phyloP scores from a whole-genome alignment of 1,284 basidiomycete species.

The Leccinum insolens region DNA sequence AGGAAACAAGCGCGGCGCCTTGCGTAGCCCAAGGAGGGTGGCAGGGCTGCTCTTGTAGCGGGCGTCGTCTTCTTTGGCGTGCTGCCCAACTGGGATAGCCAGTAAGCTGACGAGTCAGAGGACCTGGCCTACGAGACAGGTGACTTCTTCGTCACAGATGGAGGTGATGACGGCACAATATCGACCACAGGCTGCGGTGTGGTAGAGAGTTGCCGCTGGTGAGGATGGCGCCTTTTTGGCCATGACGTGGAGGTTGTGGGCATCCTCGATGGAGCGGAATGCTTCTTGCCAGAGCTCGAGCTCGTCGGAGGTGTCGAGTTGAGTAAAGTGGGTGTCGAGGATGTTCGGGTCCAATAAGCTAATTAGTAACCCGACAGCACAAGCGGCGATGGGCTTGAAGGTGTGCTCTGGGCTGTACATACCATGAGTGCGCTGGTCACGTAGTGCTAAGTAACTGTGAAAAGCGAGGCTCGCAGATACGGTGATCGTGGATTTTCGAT shows the following conservation, averaged over 20 bases:
- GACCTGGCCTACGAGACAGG: constrained; percentile 88
- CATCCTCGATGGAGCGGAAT: constrained; percentile 98
- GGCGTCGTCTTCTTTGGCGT: constrained; percentile 70
- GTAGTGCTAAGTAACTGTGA: too few species aligned
- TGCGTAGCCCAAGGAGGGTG: too few species aligned
- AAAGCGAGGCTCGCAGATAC: too few species aligned
- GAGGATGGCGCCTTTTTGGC: constrained; percentile 96
- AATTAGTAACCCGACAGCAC: constrained; percentile 46
- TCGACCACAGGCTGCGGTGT: constrained; percentile 92
- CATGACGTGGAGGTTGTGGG: constrained; percentile 94
- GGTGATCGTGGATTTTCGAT: too few species aligned
- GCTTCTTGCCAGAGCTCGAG: constrained; percentile 99
- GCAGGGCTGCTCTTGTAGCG: constrained; percentile 72
- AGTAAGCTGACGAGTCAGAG: constrained; percentile 81
- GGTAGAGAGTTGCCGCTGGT: constrained; percentile 94
- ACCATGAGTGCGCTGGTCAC: too few species aligned
- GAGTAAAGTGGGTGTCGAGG: constrained; percentile 96
- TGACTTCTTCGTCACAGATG: constrained; percentile 78
- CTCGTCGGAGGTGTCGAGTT: constrained; percentile 97
- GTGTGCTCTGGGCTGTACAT: too few species aligned
- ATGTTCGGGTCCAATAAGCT: constrained; percentile 97
- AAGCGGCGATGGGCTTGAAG: too few species aligned
- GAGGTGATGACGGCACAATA: constrained; percentile 75
- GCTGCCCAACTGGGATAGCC: constrained; percentile 87
- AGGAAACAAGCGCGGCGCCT: constrained; percentile 80